Conservation (phyloP, 176 grass and related monocot species). For the Alopecurus myosuroides region DNA sequence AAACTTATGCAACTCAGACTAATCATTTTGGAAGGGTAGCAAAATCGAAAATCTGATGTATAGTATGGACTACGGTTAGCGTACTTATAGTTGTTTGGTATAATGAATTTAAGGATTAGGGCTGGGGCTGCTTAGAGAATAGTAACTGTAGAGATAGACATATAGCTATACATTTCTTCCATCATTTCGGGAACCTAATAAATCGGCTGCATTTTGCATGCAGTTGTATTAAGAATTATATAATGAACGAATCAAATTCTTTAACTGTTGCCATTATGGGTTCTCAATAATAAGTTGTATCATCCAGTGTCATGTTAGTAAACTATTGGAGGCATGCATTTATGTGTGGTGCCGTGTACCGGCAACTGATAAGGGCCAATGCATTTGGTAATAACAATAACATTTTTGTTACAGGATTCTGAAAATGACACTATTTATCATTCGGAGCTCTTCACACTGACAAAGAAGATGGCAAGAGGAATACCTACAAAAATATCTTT, state of each 20-base stretch:
- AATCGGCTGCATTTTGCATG: conserved; percentile 8
- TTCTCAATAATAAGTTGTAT: background rate
- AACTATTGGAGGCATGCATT: conserved; percentile 6
- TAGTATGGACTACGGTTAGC: background rate
- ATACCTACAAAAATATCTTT: conserved; percentile 85
- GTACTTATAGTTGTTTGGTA: conserved; percentile 20
- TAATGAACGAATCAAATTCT: background rate
- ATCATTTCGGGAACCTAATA: background rate
- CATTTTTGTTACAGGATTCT: conserved; percentile 70
- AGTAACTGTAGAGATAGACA: background rate
- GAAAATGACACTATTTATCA: conserved; percentile 99
- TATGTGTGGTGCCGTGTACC: background rate
- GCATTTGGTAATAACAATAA: conserved; percentile 6
- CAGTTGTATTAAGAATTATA: background rate
- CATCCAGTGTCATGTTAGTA: conserved; percentile 1
- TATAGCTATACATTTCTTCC: background rate
- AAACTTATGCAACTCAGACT: background rate
- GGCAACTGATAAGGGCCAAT: background rate
- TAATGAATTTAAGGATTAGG: conserved; percentile 11
- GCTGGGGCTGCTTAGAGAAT: background rate
- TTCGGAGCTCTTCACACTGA: conserved; percentile 86
- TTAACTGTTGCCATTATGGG: background rate
- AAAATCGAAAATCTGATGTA: background rate
- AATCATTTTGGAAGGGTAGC: conserved; percentile 13
- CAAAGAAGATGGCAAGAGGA: conserved; percentile 82